These are phyloP conservation scores for Podosphaera xanthii DNA, from an alignment of 2,329 filamentous ascomycete genomes.

Conservation along the genomic window DNA sequence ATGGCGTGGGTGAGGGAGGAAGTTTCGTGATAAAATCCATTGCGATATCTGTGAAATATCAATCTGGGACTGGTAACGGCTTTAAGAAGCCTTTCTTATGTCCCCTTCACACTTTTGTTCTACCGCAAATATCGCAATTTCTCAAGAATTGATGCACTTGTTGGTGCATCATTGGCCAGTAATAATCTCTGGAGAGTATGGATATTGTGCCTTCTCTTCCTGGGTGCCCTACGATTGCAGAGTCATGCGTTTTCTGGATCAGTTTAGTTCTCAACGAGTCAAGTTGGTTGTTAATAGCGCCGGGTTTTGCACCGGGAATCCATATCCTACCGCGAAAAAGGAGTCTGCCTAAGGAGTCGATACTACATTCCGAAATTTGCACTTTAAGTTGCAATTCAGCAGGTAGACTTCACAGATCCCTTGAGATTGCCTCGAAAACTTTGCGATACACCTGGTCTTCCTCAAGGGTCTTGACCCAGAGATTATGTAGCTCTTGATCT, in stretches of 20 bases:
- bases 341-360: background rate
- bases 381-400: background rate
- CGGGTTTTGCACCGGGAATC: background rate
- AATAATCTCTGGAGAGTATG: background rate
- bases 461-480: background rate
- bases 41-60: background rate
- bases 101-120: background rate
- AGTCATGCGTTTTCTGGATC: background rate
- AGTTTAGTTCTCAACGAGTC: background rate
- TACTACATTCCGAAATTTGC: background rate
- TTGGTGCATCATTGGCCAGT: background rate
- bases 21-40: background rate
- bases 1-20: background rate
- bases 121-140: background rate
- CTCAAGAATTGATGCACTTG: background rate
- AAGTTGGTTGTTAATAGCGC: background rate
- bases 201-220: background rate
- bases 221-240: background rate
- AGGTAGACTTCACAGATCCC: background rate
- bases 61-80: background rate
- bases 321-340: background rate
- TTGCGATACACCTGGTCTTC: background rate
- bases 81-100: background rate
- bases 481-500: background rate
- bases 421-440: background rate